phyloP scores from a whole-genome alignment of 78 protist genomes.

The Reticulomyxa filosa region DNA sequence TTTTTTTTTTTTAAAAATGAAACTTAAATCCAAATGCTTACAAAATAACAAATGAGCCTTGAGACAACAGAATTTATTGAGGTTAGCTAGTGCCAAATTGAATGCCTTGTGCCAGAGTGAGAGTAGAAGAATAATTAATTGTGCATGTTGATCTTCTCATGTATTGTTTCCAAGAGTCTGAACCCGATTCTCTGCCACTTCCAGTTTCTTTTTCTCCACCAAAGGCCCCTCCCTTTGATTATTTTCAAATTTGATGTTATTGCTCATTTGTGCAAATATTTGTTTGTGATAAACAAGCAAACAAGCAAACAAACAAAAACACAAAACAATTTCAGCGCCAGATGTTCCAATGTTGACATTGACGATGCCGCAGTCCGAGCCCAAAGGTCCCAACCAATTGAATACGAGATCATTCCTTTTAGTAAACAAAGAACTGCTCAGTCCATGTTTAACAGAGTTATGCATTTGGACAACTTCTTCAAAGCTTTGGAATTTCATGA shows the following conservation, averaged over 20 bases:
- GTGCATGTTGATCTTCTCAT: conserved; percentile 17
- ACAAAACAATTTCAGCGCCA: conserved; percentile 82
- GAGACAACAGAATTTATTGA: too few relatives aligned
- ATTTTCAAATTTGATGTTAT: too few relatives aligned
- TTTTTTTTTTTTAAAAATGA: too few relatives aligned
- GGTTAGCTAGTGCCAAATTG: too few relatives aligned
- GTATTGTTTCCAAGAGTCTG: conserved; percentile 66
- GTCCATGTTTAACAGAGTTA: conserved; percentile 63
- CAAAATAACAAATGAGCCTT: too few relatives aligned
- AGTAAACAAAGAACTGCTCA: conserved; percentile 45
- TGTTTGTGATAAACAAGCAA: too few relatives aligned
- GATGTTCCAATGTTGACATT: conserved; percentile 61
- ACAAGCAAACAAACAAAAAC: too few relatives aligned
- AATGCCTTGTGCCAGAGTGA: too few relatives aligned
- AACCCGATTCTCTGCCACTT: conserved; percentile 62
- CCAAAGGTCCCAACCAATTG: conserved; percentile 59
- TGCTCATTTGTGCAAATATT: too few relatives aligned
- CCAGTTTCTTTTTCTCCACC: conserved; percentile 81
- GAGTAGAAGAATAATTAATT: too few relatives aligned
- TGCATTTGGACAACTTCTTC: conserved; percentile 56
- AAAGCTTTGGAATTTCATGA: conserved; percentile 32
- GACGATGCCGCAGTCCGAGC: conserved; percentile 72
- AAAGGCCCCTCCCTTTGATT: conserved; percentile 82
- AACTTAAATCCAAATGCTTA: too few relatives aligned
- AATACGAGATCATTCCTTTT: conserved; percentile 29